A percentile compares a stretch with the other conserved stretches of the same genome.
Evolutionary conservation across 495 filamentous ascomycete species (phyloP).

Genomic region (Trichocladium antarcticum): DNA sequence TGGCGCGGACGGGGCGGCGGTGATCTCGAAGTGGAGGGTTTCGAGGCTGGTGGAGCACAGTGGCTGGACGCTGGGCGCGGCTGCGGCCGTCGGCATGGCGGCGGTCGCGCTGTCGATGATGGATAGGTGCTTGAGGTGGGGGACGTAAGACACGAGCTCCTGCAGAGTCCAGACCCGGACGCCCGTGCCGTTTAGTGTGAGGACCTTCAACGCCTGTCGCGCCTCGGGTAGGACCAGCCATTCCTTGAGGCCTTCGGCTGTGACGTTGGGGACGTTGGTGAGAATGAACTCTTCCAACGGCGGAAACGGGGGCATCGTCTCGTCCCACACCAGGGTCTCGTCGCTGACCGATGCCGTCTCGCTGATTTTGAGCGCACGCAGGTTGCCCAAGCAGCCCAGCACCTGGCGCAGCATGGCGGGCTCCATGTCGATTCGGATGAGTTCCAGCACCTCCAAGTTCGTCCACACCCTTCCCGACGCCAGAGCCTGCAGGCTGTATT

Average conservation of each 20-base stretch:
- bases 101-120: slow-evolving; percentile 55
- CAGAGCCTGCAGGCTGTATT: slow-evolving; percentile 63
- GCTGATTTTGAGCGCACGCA: slow-evolving; percentile 62
- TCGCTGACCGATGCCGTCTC: slow-evolving; percentile 62
- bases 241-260: slow-evolving; percentile 51
- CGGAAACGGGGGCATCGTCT: slow-evolving; percentile 56
- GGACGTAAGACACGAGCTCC: slow-evolving; percentile 49
- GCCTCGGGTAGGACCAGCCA: slow-evolving; percentile 46
- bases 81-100: slow-evolving; percentile 47
- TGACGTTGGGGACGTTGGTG: slow-evolving; percentile 55
- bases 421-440: slow-evolving; percentile 63
- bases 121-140: slow-evolving; percentile 51
- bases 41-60: slow-evolving; percentile 55
- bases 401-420: slow-evolving; percentile 56
- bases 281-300: slow-evolving; percentile 57
- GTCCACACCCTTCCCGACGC: slow-evolving; percentile 57
- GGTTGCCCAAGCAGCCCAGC: slow-evolving; percentile 50
- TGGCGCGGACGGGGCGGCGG: slow-evolving; percentile 42
- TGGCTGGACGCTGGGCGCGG: slow-evolving; percentile 44
- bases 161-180: slow-evolving; percentile 52
- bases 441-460: slow-evolving; percentile 68
- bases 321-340: slow-evolving; percentile 52
- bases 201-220: slow-evolving; percentile 42
- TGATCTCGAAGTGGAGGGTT: slow-evolving; percentile 74
- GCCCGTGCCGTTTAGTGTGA: slow-evolving; percentile 59